Conservation (phyloP, 2,329 filamentous ascomycete genomes). For the Triangularia verruculosa region DNA sequence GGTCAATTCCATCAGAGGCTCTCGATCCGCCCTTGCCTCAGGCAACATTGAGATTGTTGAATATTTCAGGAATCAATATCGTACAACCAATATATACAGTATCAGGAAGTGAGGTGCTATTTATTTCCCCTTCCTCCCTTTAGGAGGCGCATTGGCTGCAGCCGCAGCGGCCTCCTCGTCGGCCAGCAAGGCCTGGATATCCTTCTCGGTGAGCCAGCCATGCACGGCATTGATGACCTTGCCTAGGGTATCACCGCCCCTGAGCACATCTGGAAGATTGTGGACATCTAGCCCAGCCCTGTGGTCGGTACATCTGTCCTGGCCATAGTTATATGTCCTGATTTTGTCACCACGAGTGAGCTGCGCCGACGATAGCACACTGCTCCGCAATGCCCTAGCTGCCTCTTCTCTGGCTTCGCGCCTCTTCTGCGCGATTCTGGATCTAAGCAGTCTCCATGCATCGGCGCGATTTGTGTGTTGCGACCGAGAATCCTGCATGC, state of each 20-base stretch:
- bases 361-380: slow-evolving; percentile 73
- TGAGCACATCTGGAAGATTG: slow-evolving; percentile 76
- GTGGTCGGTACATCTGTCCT: slow-evolving; percentile 83
- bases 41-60: neutral
- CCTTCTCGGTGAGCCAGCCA: slow-evolving; percentile 70
- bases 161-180: slow-evolving; percentile 53
- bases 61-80: slow-evolving; percentile 6
- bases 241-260: slow-evolving; percentile 68
- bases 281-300: slow-evolving; percentile 75
- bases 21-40: neutral
- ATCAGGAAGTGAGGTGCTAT: neutral
- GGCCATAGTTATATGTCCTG: slow-evolving; percentile 78
- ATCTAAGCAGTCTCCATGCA: slow-evolving; percentile 82
- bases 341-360: slow-evolving; percentile 94
- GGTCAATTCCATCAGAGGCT: neutral
- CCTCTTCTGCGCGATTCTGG: slow-evolving; percentile 74
- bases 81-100: neutral
- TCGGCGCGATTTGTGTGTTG: slow-evolving; percentile 85
- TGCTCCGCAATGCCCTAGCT: slow-evolving; percentile 68
- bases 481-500: slow-evolving; percentile 89
- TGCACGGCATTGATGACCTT: slow-evolving; percentile 74
- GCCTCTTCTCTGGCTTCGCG: slow-evolving; percentile 83
- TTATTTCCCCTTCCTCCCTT: slow-evolving; percentile 18
- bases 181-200: slow-evolving; percentile 67
- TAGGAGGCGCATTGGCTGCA: slow-evolving; percentile 7